Conservation (phyloP, 768 basidiomycete genomes). For the Boletus rubescentipes region DNA sequence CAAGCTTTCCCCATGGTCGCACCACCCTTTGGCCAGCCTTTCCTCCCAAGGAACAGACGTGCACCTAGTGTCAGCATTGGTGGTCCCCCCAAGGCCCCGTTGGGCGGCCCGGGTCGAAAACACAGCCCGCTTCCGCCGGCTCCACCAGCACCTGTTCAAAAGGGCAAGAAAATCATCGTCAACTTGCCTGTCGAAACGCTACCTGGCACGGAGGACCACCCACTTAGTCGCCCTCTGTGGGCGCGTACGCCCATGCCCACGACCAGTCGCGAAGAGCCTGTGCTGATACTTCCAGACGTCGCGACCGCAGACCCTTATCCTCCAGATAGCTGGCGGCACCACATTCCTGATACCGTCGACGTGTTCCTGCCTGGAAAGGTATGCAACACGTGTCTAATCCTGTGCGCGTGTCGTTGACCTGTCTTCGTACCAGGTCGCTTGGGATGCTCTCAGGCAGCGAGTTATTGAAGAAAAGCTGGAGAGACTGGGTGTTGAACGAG, state of each 20-base stretch:
- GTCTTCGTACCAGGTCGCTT: conserved; percentile 51
- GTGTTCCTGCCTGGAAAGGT: conserved; percentile 86
- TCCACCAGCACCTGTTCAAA: conserved; percentile 36
- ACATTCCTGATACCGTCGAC: conserved; percentile 67
- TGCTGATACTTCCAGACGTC: conserved; percentile 32
- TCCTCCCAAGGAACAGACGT: conserved; percentile 61
- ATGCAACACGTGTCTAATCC: conserved; percentile 16
- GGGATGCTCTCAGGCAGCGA: conserved; percentile 69
- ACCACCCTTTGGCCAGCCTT: conserved; percentile 47
- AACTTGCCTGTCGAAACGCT: conserved; percentile 73
- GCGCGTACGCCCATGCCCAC: conserved; percentile 56
- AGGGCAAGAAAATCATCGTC: conserved; percentile 66
- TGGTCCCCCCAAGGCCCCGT: conserved; percentile 83
- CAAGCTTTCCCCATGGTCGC: conserved; percentile 55
- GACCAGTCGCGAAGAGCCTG: conserved; percentile 32
- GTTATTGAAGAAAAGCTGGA: conserved; percentile 82
- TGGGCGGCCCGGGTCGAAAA: conserved; percentile 80
- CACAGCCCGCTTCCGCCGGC: conserved; percentile 58
- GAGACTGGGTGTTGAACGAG: conserved; percentile 75
- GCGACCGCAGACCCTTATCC: conserved; percentile 58
- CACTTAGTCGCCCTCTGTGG: conserved; percentile 50
- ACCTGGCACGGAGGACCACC: conserved; percentile 36
- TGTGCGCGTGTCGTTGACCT: conserved; percentile 4
- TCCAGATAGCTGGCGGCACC: conserved; percentile 56
- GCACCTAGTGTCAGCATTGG: conserved; percentile 70